Evolutionary conservation across 2,329 filamentous ascomycete genomes (phyloP), one percentile per base, ranked within the genome.

Genomic region (Phoma sp.): DNA sequence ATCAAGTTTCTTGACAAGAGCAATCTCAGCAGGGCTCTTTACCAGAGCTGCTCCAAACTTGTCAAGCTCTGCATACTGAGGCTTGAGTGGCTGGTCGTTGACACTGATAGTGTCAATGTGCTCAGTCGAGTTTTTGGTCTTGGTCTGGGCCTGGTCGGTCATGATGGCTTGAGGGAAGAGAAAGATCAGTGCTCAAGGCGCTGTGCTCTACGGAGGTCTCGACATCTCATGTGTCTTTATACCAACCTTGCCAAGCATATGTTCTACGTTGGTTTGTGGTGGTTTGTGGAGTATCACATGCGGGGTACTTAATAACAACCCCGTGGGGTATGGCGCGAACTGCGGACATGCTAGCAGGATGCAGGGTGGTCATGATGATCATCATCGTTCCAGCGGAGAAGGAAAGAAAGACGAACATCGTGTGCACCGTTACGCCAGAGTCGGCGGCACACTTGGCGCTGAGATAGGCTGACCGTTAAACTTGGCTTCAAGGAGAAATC

Each of bases 1-100:
- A 29, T 72, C 68, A 4, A 72, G 30, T 36, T 70, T 69, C 43
- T 57, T 64, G 14, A 62, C 60, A 12, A 71, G 33, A 12, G 56
- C 59, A 2, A 65, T 60, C 42, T 69, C 66, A n/a, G 49, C 57
- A 5, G 66, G 64, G 15, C 60, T 59, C 9, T 57, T 61, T 34
- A 67, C 62, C 12, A 52, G 37, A 2, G 52, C 40, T 2, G 65
- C 61, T 9, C 68, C 67, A 17, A 68, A 66, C 32, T 65, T 64
- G 48, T 71, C 68, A 7, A 67, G 20, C 29, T 63, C 37, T 29
- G 56, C 54, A 52, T 65, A 25, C n/a, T 59, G 50, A 7, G 49
- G 51, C 21, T 59, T 58, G 11, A 53, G 15, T 11, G 53, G 38
- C 11, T 51, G 32, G 15, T 61, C 47, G 30, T 52, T 47, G 26